These are phyloP conservation scores for Delonix regia DNA, from an alignment of 306 rosid species.

Conservation along the genomic window DNA sequence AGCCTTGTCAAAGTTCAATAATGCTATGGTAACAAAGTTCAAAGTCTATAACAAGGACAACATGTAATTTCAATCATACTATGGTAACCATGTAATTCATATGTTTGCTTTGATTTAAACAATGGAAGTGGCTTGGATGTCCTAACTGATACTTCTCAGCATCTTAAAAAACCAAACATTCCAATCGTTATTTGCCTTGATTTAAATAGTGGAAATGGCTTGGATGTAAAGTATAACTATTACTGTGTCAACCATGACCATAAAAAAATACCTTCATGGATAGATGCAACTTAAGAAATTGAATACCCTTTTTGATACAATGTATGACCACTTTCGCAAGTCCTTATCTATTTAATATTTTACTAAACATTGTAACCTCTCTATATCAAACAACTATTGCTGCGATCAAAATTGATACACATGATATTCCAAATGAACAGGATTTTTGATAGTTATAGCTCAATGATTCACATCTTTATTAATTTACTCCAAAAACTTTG, in stretches of 20 bases:
- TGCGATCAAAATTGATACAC: neutral
- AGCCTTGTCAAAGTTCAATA: too few relatives aligned
- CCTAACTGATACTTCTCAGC: constrained; percentile 83
- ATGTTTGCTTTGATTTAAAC: constrained; percentile 89
- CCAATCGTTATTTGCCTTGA: too few relatives aligned
- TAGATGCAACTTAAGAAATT: constrained; percentile 33
- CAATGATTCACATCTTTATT: neutral
- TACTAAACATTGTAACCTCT: neutral
- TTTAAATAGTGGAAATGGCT: too few relatives aligned
- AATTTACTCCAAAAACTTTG: neutral
- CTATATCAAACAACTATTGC: neutral
- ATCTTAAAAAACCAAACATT: constrained; percentile 60
- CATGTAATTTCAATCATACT: too few relatives aligned
- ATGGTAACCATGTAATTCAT: constrained; percentile 94
- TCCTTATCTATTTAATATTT: neutral
- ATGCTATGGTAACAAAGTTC: too few relatives aligned
- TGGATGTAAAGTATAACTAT: constrained; percentile 31
- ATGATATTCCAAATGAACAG: neutral
- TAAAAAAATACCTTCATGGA: constrained; percentile 11
- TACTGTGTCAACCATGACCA: constrained; percentile 34
- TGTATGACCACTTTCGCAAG: neutral
- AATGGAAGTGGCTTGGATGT: constrained; percentile 86
- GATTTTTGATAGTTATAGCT: neutral
- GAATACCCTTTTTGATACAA: constrained; percentile 77
- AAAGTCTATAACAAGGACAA: too few relatives aligned